Conservation (phyloP, 2,329 filamentous ascomycete genomes). For the Colletotrichum liaoningense region DNA sequence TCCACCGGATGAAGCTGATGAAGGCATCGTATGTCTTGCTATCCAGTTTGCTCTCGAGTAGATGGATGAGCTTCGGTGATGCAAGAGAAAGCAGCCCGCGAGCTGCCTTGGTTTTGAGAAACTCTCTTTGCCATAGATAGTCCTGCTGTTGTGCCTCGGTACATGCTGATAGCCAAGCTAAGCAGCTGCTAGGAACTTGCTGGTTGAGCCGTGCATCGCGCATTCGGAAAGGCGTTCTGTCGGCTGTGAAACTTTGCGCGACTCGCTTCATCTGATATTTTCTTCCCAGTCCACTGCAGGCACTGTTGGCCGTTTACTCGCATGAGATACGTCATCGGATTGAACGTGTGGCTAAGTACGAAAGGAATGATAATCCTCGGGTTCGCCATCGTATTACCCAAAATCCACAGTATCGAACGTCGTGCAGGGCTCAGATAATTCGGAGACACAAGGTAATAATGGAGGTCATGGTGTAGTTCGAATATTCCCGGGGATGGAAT, state of each 20-base stretch:
- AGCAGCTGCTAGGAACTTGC: background rate
- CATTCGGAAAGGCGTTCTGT: background rate
- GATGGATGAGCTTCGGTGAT: background rate
- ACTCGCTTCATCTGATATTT: slow-evolving; percentile 3
- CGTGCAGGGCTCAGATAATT: background rate
- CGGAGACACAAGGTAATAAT: background rate
- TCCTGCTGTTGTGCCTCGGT: background rate
- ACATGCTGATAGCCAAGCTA: background rate
- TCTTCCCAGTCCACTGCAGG: background rate
- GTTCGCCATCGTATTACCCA: background rate
- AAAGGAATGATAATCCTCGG: background rate
- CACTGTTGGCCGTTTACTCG: background rate
- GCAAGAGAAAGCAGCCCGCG: background rate
- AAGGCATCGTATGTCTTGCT: background rate
- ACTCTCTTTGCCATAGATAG: background rate
- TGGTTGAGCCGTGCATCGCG: background rate
- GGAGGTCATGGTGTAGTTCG: background rate
- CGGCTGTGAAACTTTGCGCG: background rate
- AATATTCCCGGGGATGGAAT: background rate
- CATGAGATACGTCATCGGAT: background rate
- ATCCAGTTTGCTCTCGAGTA: background rate
- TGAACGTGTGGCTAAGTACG: background rate
- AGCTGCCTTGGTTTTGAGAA: background rate
- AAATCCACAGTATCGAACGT: background rate
- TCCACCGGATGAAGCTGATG: background rate